Conservation (phyloP, 257 asterid species). For the Gentiana dahurica region DNA sequence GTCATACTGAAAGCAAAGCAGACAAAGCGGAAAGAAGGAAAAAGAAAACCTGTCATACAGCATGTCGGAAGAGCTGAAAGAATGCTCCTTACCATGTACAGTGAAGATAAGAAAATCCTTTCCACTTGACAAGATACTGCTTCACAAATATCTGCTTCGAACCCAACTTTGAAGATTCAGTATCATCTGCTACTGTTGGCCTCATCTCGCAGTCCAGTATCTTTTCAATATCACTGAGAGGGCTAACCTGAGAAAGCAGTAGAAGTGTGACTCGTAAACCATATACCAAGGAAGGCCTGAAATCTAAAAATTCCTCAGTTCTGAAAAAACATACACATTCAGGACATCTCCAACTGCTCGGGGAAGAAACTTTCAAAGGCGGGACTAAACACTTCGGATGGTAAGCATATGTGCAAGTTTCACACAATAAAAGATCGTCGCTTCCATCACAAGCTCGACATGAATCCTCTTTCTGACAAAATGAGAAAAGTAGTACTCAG, state of each 20-base stretch:
- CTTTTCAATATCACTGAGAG: conserved; percentile 76
- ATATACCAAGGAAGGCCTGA: conserved; percentile 4
- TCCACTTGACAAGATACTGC: conserved; percentile 96
- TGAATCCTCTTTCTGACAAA: conserved; percentile 51
- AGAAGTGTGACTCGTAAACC: conserved; percentile 3
- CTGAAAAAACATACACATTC: conserved; percentile 64
- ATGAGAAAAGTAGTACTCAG: conserved; percentile 5
- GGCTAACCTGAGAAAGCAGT: conserved; percentile 50
- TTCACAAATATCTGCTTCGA: conserved; percentile 71
- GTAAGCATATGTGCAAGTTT: conserved; percentile 67
- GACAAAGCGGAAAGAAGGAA: not conserved
- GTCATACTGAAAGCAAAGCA: not conserved
- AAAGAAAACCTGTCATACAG: no score
- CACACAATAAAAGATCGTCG: conserved; percentile 58
- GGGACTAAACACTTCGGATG: conserved; percentile 84
- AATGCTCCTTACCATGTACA: conserved; percentile 63
- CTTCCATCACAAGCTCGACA: conserved; percentile 77
- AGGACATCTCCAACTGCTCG: conserved; percentile 84
- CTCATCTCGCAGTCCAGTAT: conserved; percentile 91
- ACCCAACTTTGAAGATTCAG: conserved; percentile 55
- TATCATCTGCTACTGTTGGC: conserved; percentile 57
- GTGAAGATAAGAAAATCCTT: conserved; percentile 84
- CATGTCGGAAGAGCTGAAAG: conserved; percentile 1
- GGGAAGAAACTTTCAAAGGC: conserved; percentile 47
- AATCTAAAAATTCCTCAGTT: conserved; percentile 12